Percentiles rank a stretch among this genome's conserved stretches.
Evolutionary conservation across 75 land plant genomes (phyloP).

Genomic region (Ceratopteris richardii): DNA sequence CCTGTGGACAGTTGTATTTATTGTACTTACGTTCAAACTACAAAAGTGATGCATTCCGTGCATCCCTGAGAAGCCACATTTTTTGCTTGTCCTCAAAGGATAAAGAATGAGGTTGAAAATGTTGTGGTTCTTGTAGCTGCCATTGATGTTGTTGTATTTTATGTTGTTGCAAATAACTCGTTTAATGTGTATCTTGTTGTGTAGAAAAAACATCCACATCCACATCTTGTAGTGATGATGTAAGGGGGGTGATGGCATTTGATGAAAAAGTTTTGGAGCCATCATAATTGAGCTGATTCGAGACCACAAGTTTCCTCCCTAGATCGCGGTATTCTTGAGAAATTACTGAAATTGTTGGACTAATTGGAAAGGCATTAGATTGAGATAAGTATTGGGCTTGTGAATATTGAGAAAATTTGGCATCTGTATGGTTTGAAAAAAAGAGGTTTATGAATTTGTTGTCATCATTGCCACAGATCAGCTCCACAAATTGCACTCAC

Average conservation of each 20-base stretch:
- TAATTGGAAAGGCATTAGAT: background rate
- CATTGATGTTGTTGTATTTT: background rate
- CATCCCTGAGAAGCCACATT: background rate
- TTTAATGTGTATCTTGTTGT: background rate
- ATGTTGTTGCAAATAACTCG: background rate
- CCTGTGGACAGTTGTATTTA: conserved; percentile 1
- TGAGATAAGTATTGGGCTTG: background rate
- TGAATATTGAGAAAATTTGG: background rate
- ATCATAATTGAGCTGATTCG: background rate
- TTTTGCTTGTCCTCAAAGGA: background rate
- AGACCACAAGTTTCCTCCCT: background rate
- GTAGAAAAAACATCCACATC: background rate
- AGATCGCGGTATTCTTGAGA: background rate
- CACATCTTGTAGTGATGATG: background rate
- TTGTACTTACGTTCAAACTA: background rate
- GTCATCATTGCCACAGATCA: background rate
- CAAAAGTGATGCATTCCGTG: background rate
- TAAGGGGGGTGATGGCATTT: background rate
- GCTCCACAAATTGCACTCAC: too few relatives aligned
- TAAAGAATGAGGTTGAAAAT: background rate
- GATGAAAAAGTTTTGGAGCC: background rate
- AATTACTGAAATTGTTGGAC: background rate
- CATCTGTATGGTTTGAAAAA: background rate
- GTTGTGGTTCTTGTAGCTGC: too few relatives aligned
- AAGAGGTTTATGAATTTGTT: background rate